Base-by-base conservation (phyloP, 352 stramenopile genomes). In the Globisporangium barbulae region DNA sequence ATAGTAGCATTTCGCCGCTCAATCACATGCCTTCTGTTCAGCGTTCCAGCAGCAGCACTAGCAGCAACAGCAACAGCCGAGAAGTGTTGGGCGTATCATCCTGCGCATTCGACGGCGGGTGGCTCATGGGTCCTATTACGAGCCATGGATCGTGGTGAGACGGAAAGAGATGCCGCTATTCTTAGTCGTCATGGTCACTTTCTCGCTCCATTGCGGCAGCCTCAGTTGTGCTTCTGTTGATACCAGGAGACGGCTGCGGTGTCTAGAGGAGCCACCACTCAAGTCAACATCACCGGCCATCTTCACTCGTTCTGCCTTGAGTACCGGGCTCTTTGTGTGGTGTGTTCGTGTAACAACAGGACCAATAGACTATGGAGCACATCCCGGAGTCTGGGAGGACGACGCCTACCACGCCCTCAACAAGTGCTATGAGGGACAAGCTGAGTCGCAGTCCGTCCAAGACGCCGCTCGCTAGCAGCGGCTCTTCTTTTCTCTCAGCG, bases 331-430 rank as follows among this genome's bases (percentile, higher is more conserved):
- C 12, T 13, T 13, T 15, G 47, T 31, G 12, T 50, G 19, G n/a
- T 22, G 42, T 30, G 21, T 17, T 50, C 25, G 21, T 3, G 15
- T 15, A 28, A 28, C 3, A 22, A 2, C 28, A 37, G 15, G 2
- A 39, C 49, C 30, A 55, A 2, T 17, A 19, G 3, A 61, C 4
- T 21, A 69, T 69, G 63, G 58, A 69, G 15, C 35, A 69, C 49
- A 69, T 61, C n/a, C 48, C n/a, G 17, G 57, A 69, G 63, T 25
- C 35, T 3, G 63, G 19, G 10, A 42, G 17, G 22, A 25, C 37
- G 25, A 59, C 33, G 9, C 42, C 4, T 25, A n/a, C 37, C 21
- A 25, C 22, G 21, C 5, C 25, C 25, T 28, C 52, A 45, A 15
- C 33, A 42, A 37, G 33, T 31, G 31, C 45, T 13, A 3, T 42